Percentiles rank a stretch among this genome's conserved stretches.
phyloP scores from a whole-genome alignment of 164 flowering plant genomes.

The Vitis rotundifolia region DNA sequence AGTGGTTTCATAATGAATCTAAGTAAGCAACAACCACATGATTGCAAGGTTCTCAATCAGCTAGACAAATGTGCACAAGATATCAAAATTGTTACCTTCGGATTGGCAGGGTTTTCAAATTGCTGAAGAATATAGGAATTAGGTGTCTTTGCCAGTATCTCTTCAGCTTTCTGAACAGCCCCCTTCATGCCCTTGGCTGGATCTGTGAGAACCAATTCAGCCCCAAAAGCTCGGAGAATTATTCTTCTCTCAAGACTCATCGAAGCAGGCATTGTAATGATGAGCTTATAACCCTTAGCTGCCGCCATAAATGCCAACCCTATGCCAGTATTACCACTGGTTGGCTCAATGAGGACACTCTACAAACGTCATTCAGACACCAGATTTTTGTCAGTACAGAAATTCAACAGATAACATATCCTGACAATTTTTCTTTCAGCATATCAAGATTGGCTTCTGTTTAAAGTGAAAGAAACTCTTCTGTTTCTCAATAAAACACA shows the following conservation, averaged over 20 bases:
- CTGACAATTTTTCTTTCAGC: too few relatives aligned
- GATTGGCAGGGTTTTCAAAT: constrained; percentile 64
- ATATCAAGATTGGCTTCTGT: too few relatives aligned
- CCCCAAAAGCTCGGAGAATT: constrained; percentile 59
- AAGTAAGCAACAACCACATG: background rate
- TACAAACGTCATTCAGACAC: constrained; percentile 4
- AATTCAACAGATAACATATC: too few relatives aligned
- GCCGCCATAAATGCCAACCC: constrained; percentile 66
- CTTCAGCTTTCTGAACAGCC: constrained; percentile 54
- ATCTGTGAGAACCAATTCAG: constrained; percentile 53
- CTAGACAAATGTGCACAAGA: background rate
- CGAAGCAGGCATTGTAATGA: constrained; percentile 54
- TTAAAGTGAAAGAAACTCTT: too few relatives aligned
- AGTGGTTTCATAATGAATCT: constrained; percentile 65
- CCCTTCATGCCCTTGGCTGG: constrained; percentile 57
- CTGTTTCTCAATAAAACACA: too few relatives aligned
- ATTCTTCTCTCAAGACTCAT: constrained; percentile 54
- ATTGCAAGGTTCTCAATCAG: background rate
- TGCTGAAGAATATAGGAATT: constrained; percentile 49
- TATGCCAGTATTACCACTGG: constrained; percentile 66
- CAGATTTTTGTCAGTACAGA: background rate
- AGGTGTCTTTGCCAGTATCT: constrained; percentile 44
- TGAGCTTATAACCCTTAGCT: constrained; percentile 54
- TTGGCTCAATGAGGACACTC: constrained; percentile 57
- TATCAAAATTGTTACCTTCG: constrained; percentile 33